phyloP scores from a whole-genome alignment of 768 basidiomycete genomes.

The Exsudoporus frostii region DNA sequence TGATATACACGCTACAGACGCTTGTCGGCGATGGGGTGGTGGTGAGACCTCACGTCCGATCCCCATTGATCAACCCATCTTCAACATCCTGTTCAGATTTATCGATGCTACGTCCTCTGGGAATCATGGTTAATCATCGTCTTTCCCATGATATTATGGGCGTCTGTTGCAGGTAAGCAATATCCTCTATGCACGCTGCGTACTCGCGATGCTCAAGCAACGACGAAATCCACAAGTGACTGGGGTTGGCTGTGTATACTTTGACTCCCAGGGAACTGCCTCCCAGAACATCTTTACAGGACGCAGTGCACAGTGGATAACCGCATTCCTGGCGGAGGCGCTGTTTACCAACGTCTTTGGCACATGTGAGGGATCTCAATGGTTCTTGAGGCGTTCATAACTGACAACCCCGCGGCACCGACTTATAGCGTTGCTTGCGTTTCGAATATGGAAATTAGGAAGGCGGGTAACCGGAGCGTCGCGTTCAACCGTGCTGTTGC shows the following conservation, averaged over 20 bases:
- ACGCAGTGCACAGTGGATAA: slow-evolving; percentile 25
- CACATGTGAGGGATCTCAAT: slow-evolving; percentile 11
- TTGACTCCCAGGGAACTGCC: slow-evolving; percentile 6
- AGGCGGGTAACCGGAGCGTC: neutral
- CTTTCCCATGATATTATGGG: slow-evolving; percentile 19
- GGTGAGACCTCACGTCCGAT: slow-evolving; percentile 3
- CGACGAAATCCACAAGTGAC: slow-evolving; percentile 4
- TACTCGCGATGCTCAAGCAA: neutral
- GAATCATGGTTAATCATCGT: slow-evolving; percentile 16
- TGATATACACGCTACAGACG: slow-evolving; percentile 18
- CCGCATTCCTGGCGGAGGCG: slow-evolving; percentile 19
- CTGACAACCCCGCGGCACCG: neutral
- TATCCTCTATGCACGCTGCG: no score
- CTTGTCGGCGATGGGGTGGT: slow-evolving; percentile 25
- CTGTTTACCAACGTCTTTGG: slow-evolving; percentile 20
- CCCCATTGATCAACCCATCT: neutral
- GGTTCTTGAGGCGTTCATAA: neutral
- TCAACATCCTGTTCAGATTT: slow-evolving; percentile 14
- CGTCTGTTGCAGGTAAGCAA: slow-evolving; percentile 7
- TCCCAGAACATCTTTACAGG: slow-evolving; percentile 18
- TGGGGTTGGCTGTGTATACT: slow-evolving; percentile 15
- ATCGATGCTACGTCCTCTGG: slow-evolving; percentile 30
- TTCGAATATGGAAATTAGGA: slow-evolving; percentile 25
- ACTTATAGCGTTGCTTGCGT: slow-evolving; percentile 19
- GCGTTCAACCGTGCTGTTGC: slow-evolving; percentile 9